These are phyloP conservation scores for Russula lepida DNA, from an alignment of 768 basidiomycete genomes.

Conservation along the genomic window DNA sequence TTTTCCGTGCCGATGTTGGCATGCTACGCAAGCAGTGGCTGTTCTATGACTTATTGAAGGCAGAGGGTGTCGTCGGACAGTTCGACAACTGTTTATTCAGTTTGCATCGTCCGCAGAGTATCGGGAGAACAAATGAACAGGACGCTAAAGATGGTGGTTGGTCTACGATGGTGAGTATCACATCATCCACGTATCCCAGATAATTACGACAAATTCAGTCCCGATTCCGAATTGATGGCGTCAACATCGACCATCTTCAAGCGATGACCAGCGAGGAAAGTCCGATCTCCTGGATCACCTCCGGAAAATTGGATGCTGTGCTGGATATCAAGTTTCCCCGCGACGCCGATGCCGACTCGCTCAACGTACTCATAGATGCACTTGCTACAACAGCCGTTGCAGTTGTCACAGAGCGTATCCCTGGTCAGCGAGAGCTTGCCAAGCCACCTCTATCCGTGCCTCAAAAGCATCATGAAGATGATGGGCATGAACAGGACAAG, in stretches of 20 bases:
- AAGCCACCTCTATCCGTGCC: slow-evolving; percentile 81
- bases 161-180: slow-evolving; percentile 24
- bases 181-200: not conserved
- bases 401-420: slow-evolving; percentile 55
- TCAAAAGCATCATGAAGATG: slow-evolving; percentile 31
- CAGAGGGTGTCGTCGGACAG: slow-evolving; percentile 94
- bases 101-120: slow-evolving; percentile 91
- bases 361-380: slow-evolving; percentile 81
- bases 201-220: slow-evolving; percentile 42
- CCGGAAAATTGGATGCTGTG: slow-evolving; percentile 94
- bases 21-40: slow-evolving; percentile 87
- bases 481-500: slow-evolving; percentile 36
- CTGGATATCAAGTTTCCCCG: slow-evolving; percentile 96
- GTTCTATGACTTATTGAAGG: slow-evolving; percentile 85
- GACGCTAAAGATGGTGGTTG: slow-evolving; percentile 78
- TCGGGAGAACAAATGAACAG: slow-evolving; percentile 81
- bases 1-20: slow-evolving; percentile 86
- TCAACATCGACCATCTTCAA: slow-evolving; percentile 93
- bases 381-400: slow-evolving; percentile 57
- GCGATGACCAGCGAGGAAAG: slow-evolving; percentile 72
- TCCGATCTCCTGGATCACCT: slow-evolving; percentile 95
- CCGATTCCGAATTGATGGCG: slow-evolving; percentile 92
- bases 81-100: slow-evolving; percentile 98
- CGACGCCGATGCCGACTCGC: slow-evolving; percentile 61
- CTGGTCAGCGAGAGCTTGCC: slow-evolving; percentile 79